Percentiles rank a stretch among this genome's conserved stretches.
These are phyloP conservation scores for Thermomucor indicae-seudaticae DNA, from an alignment of 371 early-diverging fungal species.

Conservation along the genomic window DNA sequence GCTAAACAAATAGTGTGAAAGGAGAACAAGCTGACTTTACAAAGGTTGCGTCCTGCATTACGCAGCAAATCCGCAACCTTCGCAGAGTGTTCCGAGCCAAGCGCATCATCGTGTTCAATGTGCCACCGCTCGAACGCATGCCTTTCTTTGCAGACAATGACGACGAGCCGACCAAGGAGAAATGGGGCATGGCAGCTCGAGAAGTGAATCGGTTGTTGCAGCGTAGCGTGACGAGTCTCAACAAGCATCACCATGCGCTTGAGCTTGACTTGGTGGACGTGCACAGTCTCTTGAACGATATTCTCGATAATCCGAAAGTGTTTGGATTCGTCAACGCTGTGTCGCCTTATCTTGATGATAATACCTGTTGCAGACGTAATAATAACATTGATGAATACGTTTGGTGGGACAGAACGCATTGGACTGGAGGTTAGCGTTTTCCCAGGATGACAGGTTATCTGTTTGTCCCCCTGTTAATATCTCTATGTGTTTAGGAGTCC, in stretches of 20 bases:
- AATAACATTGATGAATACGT: slow-evolving; percentile 26
- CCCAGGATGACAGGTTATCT: background rate
- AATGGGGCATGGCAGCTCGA: slow-evolving; percentile 19
- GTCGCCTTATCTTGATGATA: slow-evolving; percentile 23
- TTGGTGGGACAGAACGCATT: slow-evolving; percentile 46
- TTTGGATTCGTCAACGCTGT: slow-evolving; percentile 26
- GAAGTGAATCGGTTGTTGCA: slow-evolving; percentile 25
- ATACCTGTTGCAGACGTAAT: slow-evolving; percentile 9
- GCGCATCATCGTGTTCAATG: slow-evolving; percentile 32
- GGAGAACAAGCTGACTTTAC: slow-evolving; percentile 15
- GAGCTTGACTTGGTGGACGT: slow-evolving; percentile 31
- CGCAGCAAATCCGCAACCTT: slow-evolving; percentile 24
- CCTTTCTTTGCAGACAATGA: slow-evolving; percentile 25
- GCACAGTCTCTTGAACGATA: slow-evolving; percentile 25
- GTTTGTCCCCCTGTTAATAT: too few species aligned
- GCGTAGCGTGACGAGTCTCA: slow-evolving; percentile 28
- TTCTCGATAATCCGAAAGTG: slow-evolving; percentile 22
- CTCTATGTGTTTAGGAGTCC: slow-evolving; percentile 18
- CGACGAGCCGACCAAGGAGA: slow-evolving; percentile 1
- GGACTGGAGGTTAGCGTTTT: slow-evolving; percentile 30
- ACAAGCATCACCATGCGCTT: slow-evolving; percentile 32
- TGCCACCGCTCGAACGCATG: slow-evolving; percentile 34
- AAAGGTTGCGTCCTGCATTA: slow-evolving; percentile 22
- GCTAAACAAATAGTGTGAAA: background rate
- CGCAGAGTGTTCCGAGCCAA: slow-evolving; percentile 26